Evolutionary conservation across 1,284 basidiomycete species (phyloP), one percentile per base, ranked within the genome.

Genomic region (Exsudoporus floridanus): DNA sequence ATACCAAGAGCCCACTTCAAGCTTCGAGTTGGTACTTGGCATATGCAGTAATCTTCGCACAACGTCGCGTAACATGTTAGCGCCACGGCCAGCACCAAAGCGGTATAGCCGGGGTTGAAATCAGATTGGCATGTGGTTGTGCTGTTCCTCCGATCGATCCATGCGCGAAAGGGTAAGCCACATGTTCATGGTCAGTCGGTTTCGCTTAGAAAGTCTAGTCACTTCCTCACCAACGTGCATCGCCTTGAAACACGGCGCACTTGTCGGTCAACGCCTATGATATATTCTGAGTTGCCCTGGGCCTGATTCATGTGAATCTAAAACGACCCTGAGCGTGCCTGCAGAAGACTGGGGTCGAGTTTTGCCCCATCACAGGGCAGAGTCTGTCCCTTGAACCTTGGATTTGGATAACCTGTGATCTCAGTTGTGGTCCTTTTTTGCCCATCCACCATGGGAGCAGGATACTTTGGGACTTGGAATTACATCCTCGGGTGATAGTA

Each of bases 281-380:
- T 13, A 28, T 30, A 28, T 13, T n/a, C 9, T 30, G 13, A 27
- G 18, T 8, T n/a, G 21, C n/a, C 31, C 18, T 28, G 27, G 10
- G 5, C 34, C 18, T 27, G 34, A 23, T 33, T 54, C 14, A 23
- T 34, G 21, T 35, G 8, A 16, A 30, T 9, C 41, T 58, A 39
- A 34, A 37, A 12, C 39, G 42, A 33, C 53, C 55, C 41, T 56
- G 28, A 13, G 16, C n/a, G 54, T 44, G 41, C 54, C 34, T 37
- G 28, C 16, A 25, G 21, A 18, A 23, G 19, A 23, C 23, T 23
- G 3, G 5, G 40, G 38, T 28, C 9, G 7, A 3, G 12, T 16
- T 55, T 30, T 46, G 4, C 30, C 23, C 14, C 13, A 8, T n/a
- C 16, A 7, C 21, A 38, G 19, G 28, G 35, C 12, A n/a, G 27